phyloP scores from a whole-genome alignment of 2,329 filamentous ascomycete genomes.

The Endocalyx cinctus region DNA sequence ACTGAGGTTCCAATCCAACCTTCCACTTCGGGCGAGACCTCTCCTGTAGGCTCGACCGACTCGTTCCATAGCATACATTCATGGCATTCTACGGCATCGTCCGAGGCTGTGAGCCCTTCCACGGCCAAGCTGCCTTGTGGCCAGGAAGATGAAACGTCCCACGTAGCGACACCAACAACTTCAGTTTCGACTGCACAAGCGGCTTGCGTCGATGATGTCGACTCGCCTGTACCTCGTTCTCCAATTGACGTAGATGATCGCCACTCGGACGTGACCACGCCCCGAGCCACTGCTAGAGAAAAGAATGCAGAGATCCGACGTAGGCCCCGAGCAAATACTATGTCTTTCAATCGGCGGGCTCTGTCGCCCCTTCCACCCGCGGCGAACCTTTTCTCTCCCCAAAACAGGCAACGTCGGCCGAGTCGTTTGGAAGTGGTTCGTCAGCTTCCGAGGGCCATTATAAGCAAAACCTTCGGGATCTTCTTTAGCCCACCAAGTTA shows the following conservation, averaged over 20 bases:
- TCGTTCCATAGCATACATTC: slow-evolving; percentile 53
- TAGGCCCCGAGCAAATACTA: slow-evolving; percentile 48
- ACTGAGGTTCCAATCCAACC: slow-evolving; percentile 13
- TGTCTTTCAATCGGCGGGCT: slow-evolving; percentile 49
- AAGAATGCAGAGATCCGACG: slow-evolving; percentile 43
- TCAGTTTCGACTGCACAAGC: slow-evolving; percentile 21
- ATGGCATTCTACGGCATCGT: slow-evolving; percentile 45
- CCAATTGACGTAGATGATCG: slow-evolving; percentile 3
- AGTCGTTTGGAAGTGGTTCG: slow-evolving; percentile 40
- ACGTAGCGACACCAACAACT: no score
- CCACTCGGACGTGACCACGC: not conserved
- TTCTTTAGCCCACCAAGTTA: slow-evolving; percentile 77
- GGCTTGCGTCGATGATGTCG: slow-evolving; percentile 22
- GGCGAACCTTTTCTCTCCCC: slow-evolving; percentile 59
- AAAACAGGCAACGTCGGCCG: slow-evolving; percentile 30
- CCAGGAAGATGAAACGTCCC: slow-evolving; percentile 36
- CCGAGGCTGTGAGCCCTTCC: slow-evolving; percentile 32
- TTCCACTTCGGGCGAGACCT: slow-evolving; percentile 29
- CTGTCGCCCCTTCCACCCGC: slow-evolving; percentile 65
- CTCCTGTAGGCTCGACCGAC: slow-evolving; percentile 43
- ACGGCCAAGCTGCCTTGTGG: slow-evolving; percentile 31
- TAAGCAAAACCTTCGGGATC: slow-evolving; percentile 73
- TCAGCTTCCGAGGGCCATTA: slow-evolving; percentile 57
- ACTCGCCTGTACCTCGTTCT: slow-evolving; percentile 12
- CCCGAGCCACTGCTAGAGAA: slow-evolving; percentile 22